Base-by-base conservation (phyloP, 352 stramenopile species). In the Plasmopara viticola region DNA sequence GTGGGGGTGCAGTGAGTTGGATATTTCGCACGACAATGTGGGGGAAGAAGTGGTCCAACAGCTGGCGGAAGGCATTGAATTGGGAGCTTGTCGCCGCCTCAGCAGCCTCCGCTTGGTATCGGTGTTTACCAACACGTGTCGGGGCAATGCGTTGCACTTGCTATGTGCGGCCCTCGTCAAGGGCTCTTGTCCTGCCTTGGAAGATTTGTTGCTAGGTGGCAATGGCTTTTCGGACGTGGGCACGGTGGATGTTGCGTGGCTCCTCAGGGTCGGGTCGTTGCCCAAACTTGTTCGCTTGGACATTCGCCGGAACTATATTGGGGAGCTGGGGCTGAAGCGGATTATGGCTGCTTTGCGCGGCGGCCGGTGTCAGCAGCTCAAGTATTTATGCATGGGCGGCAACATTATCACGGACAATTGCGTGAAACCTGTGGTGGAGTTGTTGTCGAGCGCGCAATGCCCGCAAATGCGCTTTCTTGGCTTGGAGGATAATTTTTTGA, bases 391-490 rank as follows among this genome's bases (percentile, higher is more conserved):
- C 67, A 85, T 90, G 73, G 80, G 80, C 25, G 80, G 80, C 60
- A 90, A 90, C 59, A 90, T 88, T 52, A 88, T 90, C 62, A 88
- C 80, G 30, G 80, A 90, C 66, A 86, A 84, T 64, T 77, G 76
- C 49, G 79, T 90, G n/a, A 59, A 72, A 3, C 77, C 77, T 0
- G 77, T 90, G 2, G 71, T 87, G 49, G 62, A 79, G 42, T 48
- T 90, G 15, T 55, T 90, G 9, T 74, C 74, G 6, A 84, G 66
- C 53, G 66, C 77, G 0, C 55, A 73, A 30, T 90, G 79, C 28
- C 79, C 79, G 17, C 76, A 87, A 51, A 77, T 90, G 71, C 75
- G 77, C 17, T 90, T 90, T 62, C 71, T 90, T 25, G 80, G 80
- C 0, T 66, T 90, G 2, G 80, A 90, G 48, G 77, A 88, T 54